Evolutionary conservation across 768 basidiomycete species (phyloP), one percentile per base, ranked within the genome.

Genomic region (Sporobolomyces phaffii): DNA sequence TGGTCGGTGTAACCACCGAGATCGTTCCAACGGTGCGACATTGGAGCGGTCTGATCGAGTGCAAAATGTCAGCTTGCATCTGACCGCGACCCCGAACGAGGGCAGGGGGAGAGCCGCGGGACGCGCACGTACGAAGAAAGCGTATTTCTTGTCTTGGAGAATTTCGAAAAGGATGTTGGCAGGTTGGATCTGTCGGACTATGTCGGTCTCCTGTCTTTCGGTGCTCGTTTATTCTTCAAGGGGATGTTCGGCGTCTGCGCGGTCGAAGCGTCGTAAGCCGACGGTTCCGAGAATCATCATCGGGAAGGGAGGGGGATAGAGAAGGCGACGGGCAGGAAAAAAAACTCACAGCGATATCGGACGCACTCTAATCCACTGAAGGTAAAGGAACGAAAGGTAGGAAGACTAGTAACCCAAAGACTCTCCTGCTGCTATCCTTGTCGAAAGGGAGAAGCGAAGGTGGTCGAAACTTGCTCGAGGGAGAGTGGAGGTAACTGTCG

Each of bases 291-390:
- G 41, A 57, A 33, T 41, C 40, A 33, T 33, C 43, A 43, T 18
- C 24, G 26, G 2, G 10, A 11, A 17, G 28, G 11, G 40, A 43
- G 40, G n/a, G 5, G 17, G 36, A n/a, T 36, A 26, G 45, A 40
- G 49, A 50, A 17, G 10, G 7, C 44, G 11, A 10, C 18, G 40
- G n/a, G 29, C n/a, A 29, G 48, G 48, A 49, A 31, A 38, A 38
- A 38, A 38, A 38, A 63, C 63, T 38, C 14, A 64, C 63, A 64
- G 63, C 63, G 63, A 64, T 64, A 50, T 64, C 63, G 63, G 63
- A 64, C 63, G 63, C 63, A 31, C 54, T 52, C 9, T 33, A 38
- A 38, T 24, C 44, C 62, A 24, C 22, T 15, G n/a, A 18, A 20
- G 50, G 13, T 13, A 29, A 15, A n/a, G 52, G n/a, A 13, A 13